These are phyloP conservation scores for Hanseniaspora uvarum DNA, from an alignment of 1,139 yeast species.

Conservation along the genomic window DNA sequence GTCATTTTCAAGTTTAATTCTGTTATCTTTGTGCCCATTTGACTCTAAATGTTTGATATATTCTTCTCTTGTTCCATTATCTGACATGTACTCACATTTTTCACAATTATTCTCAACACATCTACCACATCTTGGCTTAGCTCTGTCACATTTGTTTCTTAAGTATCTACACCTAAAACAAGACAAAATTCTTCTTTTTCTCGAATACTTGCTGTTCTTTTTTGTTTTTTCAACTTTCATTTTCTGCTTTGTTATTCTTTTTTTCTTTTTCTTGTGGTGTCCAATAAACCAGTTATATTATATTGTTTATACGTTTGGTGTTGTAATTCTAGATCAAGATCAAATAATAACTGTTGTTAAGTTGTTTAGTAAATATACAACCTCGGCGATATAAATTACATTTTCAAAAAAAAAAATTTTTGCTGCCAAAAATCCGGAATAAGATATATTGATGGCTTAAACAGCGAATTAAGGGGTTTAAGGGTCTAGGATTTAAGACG, in stretches of 20 bases:
- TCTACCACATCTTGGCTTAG: slow-evolving; percentile 8
- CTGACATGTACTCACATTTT: slow-evolving; percentile 11
- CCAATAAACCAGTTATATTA: too few species aligned
- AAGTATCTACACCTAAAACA: slow-evolving; percentile 14
- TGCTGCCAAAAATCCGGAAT: too few species aligned
- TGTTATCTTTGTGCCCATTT: slow-evolving; percentile 1
- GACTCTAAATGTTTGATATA: not conserved
- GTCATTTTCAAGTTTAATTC: not conserved
- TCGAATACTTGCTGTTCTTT: not conserved
- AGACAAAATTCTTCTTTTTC: slow-evolving; percentile 12
- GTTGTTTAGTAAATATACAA: too few species aligned
- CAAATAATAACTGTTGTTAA: too few species aligned
- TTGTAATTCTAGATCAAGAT: too few species aligned
- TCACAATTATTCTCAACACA: not conserved
- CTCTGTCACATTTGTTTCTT: slow-evolving; percentile 13
- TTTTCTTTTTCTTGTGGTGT: not conserved
- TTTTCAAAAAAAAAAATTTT: too few species aligned
- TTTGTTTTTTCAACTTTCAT: not conserved
- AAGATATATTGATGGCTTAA: too few species aligned
- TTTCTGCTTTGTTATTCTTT: not conserved
- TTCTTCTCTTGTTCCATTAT: not conserved
- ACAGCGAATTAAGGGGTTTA: too few species aligned
- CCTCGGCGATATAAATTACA: too few species aligned
- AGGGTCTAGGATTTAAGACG: too few species aligned
- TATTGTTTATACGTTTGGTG: too few species aligned